phyloP scores from a whole-genome alignment of 2,329 filamentous ascomycete species.

The Apiospora aurea region DNA sequence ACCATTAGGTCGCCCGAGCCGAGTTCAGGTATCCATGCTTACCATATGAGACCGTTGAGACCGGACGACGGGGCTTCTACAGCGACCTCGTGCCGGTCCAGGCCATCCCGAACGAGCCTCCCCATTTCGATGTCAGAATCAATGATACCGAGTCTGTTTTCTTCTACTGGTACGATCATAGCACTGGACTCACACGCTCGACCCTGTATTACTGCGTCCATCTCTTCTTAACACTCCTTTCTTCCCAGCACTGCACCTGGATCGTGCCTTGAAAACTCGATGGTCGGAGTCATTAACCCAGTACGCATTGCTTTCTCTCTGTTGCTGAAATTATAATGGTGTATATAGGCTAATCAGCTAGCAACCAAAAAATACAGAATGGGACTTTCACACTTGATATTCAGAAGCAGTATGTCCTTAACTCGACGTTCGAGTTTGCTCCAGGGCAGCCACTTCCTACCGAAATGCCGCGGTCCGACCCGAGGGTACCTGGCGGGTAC shows the following conservation, averaged over 20 bases:
- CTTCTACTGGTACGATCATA: not conserved
- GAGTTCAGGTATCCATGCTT: slow-evolving; percentile 11
- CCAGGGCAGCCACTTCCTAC: not conserved
- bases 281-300: slow-evolving; percentile 16
- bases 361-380: slow-evolving; percentile 1
- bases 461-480: slow-evolving; percentile 7
- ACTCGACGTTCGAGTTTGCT: slow-evolving; percentile 12
- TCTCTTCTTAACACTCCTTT: not conserved
- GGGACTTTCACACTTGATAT: not conserved
- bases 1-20: slow-evolving; percentile 5
- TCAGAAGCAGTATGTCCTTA: not conserved
- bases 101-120: slow-evolving; percentile 5
- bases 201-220: not conserved
- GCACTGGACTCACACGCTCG: not conserved
- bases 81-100: slow-evolving; percentile 1
- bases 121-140: slow-evolving; percentile 7
- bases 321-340: not conserved
- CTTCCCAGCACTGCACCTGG: not conserved
- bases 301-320: not conserved
- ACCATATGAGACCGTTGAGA: slow-evolving; percentile 12
- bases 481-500: slow-evolving; percentile 16
- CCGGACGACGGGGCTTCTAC: not conserved
- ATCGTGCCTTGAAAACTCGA: not conserved
- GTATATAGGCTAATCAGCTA: not conserved
- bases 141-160: slow-evolving; percentile 7